These are phyloP conservation scores for Geotrichum europaeum DNA, from an alignment of 1,139 yeast genomes.

Conservation along the genomic window DNA sequence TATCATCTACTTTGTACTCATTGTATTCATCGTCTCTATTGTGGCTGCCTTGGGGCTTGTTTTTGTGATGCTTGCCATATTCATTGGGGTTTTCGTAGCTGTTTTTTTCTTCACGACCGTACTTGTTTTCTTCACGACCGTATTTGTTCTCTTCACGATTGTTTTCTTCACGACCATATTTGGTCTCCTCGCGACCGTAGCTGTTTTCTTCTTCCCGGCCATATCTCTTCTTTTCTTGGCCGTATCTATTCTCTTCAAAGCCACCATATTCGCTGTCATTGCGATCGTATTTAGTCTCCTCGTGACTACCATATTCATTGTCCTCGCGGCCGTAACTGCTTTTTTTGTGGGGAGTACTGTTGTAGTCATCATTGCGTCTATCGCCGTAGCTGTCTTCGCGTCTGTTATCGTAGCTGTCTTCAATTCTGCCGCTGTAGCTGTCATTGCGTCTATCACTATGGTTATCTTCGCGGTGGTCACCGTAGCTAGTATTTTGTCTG, in stretches of 20 bases:
- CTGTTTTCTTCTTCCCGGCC: not conserved
- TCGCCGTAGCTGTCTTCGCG: not conserved
- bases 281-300: not conserved
- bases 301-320: not conserved
- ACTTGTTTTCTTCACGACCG: not conserved
- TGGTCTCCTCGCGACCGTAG: not conserved
- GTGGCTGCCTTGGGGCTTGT: not conserved
- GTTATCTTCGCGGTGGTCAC: not conserved
- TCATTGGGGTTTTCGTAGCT: not conserved
- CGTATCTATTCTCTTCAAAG: not conserved
- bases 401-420: not conserved
- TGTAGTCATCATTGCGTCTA: not conserved
- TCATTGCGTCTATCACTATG: not conserved
- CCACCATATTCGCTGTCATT: not conserved
- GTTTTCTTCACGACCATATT: too few relatives aligned
- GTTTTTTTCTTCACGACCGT: not conserved
- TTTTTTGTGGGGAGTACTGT: not conserved
- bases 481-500: not conserved
- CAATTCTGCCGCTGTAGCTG: not conserved
- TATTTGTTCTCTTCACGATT: too few relatives aligned
- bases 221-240: not conserved
- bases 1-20: too few relatives aligned
- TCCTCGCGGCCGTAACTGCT: not conserved
- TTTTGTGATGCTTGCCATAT: slow-evolving; percentile 2
- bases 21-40: not conserved